Conservation (phyloP, 2,329 filamentous ascomycete species). For the Ceratocystis albifundus region DNA sequence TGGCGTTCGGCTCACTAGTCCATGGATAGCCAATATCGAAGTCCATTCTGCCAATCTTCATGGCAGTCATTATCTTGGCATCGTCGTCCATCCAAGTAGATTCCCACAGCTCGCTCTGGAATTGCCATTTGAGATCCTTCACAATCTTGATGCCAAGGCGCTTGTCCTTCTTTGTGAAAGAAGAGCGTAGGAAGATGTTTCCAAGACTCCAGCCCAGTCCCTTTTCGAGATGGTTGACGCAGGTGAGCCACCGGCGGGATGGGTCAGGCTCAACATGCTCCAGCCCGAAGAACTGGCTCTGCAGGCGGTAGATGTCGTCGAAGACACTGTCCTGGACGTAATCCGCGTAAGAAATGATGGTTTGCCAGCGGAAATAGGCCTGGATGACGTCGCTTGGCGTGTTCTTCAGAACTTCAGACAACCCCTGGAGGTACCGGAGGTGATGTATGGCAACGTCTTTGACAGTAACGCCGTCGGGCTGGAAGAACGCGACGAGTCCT, state of each 20-base stretch:
- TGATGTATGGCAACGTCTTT: slow-evolving; percentile 48
- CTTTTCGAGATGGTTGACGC: slow-evolving; percentile 45
- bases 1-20: slow-evolving; percentile 42
- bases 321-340: slow-evolving; percentile 50
- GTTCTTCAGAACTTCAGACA: slow-evolving; percentile 44
- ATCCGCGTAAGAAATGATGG: slow-evolving; percentile 42
- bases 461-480: slow-evolving; percentile 26
- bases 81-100: slow-evolving; percentile 50
- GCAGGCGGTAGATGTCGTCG: slow-evolving; percentile 49
- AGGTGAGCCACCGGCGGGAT: slow-evolving; percentile 55
- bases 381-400: slow-evolving; percentile 46
- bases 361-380: slow-evolving; percentile 53
- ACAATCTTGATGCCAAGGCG: slow-evolving; percentile 54
- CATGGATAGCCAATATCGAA: slow-evolving; percentile 59
- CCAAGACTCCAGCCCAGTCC: slow-evolving; percentile 55
- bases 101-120: slow-evolving; percentile 32
- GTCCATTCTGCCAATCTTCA: slow-evolving; percentile 53
- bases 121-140: slow-evolving; percentile 57
- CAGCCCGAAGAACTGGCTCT: slow-evolving; percentile 49
- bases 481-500: slow-evolving; percentile 40
- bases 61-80: slow-evolving; percentile 48
- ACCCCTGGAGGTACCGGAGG: slow-evolving; percentile 47
- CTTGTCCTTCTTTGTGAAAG: slow-evolving; percentile 47
- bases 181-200: slow-evolving; percentile 61
- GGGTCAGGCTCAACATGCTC: slow-evolving; percentile 44